Conservation (phyloP, 768 basidiomycete genomes). For the Agaricus subrufescens region DNA sequence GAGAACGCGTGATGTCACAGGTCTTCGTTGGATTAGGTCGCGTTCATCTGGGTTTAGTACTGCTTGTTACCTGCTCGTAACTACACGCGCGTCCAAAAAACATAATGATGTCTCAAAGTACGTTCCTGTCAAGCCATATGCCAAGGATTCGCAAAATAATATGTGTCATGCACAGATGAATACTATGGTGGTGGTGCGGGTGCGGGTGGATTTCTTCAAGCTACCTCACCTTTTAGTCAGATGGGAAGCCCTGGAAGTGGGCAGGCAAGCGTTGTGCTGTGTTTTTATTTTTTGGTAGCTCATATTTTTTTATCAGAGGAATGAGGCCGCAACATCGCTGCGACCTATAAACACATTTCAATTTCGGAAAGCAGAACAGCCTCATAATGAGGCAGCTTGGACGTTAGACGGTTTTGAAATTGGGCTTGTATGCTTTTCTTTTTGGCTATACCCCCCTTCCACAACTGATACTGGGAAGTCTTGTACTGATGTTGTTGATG, state of each 20-base stretch:
- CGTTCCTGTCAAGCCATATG: conserved; percentile 8
- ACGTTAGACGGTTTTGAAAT: conserved; percentile 74
- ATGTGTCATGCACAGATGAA: conserved; percentile 12
- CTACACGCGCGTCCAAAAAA: neutral
- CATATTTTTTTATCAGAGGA: conserved; percentile 20
- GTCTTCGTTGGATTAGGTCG: neutral
- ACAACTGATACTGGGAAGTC: neutral
- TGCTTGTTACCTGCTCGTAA: neutral
- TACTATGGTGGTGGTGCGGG: conserved; percentile 37
- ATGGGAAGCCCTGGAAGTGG: conserved; percentile 58
- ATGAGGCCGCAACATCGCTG: conserved; percentile 32
- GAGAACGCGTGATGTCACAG: conserved; percentile 8
- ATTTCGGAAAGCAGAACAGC: conserved; percentile 69
- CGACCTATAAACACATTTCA: conserved; percentile 80
- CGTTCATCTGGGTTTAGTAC: neutral
- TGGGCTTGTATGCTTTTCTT: conserved; percentile 54
- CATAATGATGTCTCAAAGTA: conserved; percentile 40
- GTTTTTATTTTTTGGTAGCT: neutral
- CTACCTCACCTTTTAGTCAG: conserved; percentile 55
- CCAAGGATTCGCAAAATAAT: neutral
- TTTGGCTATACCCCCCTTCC: neutral
- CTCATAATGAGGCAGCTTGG: conserved; percentile 88
- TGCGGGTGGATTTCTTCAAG: conserved; percentile 55
- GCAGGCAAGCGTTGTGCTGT: conserved; percentile 27
- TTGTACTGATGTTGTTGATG: neutral